Base-by-base conservation (phyloP, 345 rosid genomes). In the Hirschfeldia incana region DNA sequence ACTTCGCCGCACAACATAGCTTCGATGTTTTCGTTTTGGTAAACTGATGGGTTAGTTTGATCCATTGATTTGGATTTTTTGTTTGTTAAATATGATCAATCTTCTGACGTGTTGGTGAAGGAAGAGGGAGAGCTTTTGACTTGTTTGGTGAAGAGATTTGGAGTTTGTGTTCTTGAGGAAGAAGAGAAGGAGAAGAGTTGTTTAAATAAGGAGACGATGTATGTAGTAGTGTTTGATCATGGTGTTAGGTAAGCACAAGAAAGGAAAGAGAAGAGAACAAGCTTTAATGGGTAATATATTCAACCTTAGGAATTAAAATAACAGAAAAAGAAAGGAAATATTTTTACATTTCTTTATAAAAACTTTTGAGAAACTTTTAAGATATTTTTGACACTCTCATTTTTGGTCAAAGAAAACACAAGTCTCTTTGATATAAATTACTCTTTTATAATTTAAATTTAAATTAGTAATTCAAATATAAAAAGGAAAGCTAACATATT, bases 1-100 rank as follows among this genome's bases (percentile, higher is more conserved):
- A 13, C 81, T 72, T 61, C 72, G 21, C 29, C 57, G 70, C 78
- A 79, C 33, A 74, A 36, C 78, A 68, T 79, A 0, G 74, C 30
- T 1, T 78, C 77, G 67, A 15, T 28, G 26, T 53, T 16, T 32
- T 49, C 64, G 71, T 66, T 64, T n/a, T 39, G 69, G 16, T 58
- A 10, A 53, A 30, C 51, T 49, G 21, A 21, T 21, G 21, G 21
- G 42, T 67, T 46, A 12, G 36, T 76, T 37, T 78, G 81, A 71
- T 64, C 79, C 83, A 75, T 74, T 74, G 69, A 37, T 72, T 60
- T 53, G 11, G 15, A 64, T 1, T 5, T 28, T 57, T 37, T 12
- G 21, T 21, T 37, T 3, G 0, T 26, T 27, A 6, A 33, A 53
- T 53, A 32, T 9, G 74, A 70, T 51, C 27, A 74, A 74, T 68